Conservation (phyloP, 768 basidiomycete species). For the Lactarius sp. region DNA sequence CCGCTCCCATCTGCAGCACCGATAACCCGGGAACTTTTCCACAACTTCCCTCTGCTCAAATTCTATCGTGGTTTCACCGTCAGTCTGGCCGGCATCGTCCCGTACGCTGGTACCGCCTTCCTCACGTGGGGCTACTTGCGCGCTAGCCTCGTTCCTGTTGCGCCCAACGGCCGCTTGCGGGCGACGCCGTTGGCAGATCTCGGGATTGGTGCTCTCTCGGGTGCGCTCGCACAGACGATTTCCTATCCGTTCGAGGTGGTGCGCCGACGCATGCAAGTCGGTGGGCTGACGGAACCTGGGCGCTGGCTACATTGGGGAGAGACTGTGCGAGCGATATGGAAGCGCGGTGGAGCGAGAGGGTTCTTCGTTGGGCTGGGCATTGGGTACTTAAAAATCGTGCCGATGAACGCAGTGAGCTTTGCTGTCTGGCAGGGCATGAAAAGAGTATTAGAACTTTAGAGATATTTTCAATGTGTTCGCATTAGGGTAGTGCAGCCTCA, state of each 20-base stretch:
- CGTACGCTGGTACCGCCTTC: constrained; percentile 94
- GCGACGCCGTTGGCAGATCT: constrained; percentile 60
- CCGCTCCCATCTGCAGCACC: constrained; percentile 26
- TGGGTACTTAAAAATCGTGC: constrained; percentile 91
- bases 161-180: constrained; percentile 29
- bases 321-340: constrained; percentile 65
- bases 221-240: constrained; percentile 78
- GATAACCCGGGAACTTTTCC: constrained; percentile 37
- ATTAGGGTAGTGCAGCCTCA: constrained; percentile 24
- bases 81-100: constrained; percentile 86
- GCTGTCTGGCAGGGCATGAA: constrained; percentile 86
- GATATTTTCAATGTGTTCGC: too few species aligned
- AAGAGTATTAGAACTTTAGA: constrained; percentile 39
- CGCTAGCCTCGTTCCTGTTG: constrained; percentile 49
- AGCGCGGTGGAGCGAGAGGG: constrained; percentile 68
- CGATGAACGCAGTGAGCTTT: constrained; percentile 93
- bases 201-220: constrained; percentile 78
- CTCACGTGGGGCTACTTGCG: constrained; percentile 82
- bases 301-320: constrained; percentile 77
- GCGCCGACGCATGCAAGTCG: constrained; percentile 91
- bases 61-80: constrained; percentile 98
- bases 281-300: constrained; percentile 73
- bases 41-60: constrained; percentile 70
- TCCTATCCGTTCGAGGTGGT: constrained; percentile 96
- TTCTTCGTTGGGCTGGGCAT: constrained; percentile 90